These are phyloP conservation scores for Trichosporon sp. DNA, from an alignment of 1,284 basidiomycete species.

Conservation along the genomic window DNA sequence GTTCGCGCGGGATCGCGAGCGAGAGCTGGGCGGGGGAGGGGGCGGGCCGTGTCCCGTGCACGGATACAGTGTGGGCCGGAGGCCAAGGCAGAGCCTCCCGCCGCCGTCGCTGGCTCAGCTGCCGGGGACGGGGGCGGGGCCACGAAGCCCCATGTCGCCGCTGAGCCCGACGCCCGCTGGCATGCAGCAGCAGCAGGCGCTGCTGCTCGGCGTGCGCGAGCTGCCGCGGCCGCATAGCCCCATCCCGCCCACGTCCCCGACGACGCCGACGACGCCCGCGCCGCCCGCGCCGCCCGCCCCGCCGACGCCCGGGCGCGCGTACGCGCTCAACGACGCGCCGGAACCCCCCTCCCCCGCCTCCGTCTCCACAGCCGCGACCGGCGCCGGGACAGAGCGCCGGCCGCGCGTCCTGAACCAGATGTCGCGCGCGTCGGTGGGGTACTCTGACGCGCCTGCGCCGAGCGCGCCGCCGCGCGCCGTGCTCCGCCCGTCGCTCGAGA, in stretches of 20 bases:
- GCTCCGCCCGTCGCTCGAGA: conserved; percentile 72
- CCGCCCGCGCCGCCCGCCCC: neutral
- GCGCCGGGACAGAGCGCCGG: conserved; percentile 14
- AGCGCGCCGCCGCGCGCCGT: neutral
- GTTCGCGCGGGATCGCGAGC: no score
- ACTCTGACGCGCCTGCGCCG: neutral
- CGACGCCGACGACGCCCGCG: neutral
- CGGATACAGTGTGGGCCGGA: neutral
- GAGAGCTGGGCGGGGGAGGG: neutral
- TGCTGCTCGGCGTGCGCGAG: neutral
- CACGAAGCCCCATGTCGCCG: neutral
- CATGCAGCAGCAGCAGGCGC: neutral
- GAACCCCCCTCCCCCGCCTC: neutral
- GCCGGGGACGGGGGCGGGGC: neutral
- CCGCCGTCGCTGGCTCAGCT: neutral
- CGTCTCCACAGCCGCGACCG: neutral
- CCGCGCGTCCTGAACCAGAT: conserved; percentile 17
- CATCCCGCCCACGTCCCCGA: neutral
- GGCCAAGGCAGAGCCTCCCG: neutral
- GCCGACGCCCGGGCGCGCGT: neutral
- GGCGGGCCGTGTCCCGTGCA: neutral
- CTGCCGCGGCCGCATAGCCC: neutral
- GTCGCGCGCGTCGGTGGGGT: neutral
- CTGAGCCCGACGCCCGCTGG: neutral
- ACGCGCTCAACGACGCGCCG: neutral